Conservation (phyloP, 1,284 basidiomycete species). For the Chondrostereum purpureum region DNA sequence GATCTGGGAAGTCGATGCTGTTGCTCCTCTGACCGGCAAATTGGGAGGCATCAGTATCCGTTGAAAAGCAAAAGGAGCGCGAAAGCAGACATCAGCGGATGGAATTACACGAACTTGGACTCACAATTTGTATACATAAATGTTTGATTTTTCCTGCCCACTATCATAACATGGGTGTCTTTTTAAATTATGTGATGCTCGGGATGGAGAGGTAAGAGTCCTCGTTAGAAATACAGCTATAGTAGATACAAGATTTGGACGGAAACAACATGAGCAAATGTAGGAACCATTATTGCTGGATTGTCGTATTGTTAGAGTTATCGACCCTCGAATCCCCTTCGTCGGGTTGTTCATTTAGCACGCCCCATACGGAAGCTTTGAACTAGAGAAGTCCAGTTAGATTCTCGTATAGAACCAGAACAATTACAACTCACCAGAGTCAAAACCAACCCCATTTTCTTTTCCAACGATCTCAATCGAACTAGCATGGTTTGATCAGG, state of each 20-base stretch:
- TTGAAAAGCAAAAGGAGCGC: too few relatives aligned
- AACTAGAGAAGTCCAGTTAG: constrained; percentile 46
- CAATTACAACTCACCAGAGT: constrained; percentile 60
- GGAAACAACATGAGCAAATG: too few relatives aligned
- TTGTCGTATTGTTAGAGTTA: not conserved
- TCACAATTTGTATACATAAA: too few relatives aligned
- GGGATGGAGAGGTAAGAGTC: too few relatives aligned
- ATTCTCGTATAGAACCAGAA: not conserved
- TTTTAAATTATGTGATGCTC: too few relatives aligned
- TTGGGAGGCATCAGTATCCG: constrained; percentile 49
- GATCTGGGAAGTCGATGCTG: constrained; percentile 76
- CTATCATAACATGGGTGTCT: too few relatives aligned
- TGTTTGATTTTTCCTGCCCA: too few relatives aligned
- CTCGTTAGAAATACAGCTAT: too few relatives aligned
- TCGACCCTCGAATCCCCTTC: constrained; percentile 18
- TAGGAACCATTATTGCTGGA: constrained; percentile 1
- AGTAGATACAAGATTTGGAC: too few relatives aligned
- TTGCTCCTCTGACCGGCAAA: constrained; percentile 36
- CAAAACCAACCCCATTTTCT: constrained; percentile 91
- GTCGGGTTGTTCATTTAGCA: constrained; percentile 80
- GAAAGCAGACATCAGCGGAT: too few relatives aligned
- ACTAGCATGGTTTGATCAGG: constrained; percentile 75
- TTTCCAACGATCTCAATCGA: constrained; percentile 78
- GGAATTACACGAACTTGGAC: too few relatives aligned
- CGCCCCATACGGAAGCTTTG: constrained; percentile 93